A percentile compares a stretch with the other conserved stretches of the same genome.
These are phyloP conservation scores for Kwoniella botswanensis DNA, from an alignment of 768 basidiomycete species.

Conservation along the genomic window DNA sequence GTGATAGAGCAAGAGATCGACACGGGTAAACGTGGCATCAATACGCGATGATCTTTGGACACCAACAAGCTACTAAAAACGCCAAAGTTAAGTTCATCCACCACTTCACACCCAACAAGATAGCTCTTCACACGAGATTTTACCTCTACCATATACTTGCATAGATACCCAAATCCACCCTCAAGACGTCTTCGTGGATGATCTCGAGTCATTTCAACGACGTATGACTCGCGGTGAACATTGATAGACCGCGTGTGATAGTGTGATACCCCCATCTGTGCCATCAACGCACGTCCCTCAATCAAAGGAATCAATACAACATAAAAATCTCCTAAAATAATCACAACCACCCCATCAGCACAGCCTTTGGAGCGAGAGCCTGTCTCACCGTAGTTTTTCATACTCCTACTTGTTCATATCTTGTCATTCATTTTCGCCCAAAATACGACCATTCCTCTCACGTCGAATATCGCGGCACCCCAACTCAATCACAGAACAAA, in stretches of 20 bases:
- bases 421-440: background rate
- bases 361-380: background rate
- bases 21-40: constrained; percentile 9
- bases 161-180: background rate
- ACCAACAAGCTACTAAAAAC: too few species aligned
- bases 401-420: background rate
- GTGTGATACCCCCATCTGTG: background rate
- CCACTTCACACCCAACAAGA: background rate
- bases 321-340: background rate
- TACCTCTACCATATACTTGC: background rate
- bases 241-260: too few species aligned
- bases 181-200: too few species aligned
- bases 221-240: too few species aligned
- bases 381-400: background rate
- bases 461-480: constrained; percentile 7
- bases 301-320: background rate
- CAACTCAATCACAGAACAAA: background rate
- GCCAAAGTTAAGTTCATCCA: background rate
- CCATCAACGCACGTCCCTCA: background rate
- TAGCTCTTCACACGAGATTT: background rate
- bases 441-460: constrained; percentile 4
- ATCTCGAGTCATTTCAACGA: too few species aligned
- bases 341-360: background rate
- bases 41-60: background rate
- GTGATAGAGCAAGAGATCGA: background rate